phyloP scores from a whole-genome alignment of 306 rosid species.

The Cucumis cinereus region DNA sequence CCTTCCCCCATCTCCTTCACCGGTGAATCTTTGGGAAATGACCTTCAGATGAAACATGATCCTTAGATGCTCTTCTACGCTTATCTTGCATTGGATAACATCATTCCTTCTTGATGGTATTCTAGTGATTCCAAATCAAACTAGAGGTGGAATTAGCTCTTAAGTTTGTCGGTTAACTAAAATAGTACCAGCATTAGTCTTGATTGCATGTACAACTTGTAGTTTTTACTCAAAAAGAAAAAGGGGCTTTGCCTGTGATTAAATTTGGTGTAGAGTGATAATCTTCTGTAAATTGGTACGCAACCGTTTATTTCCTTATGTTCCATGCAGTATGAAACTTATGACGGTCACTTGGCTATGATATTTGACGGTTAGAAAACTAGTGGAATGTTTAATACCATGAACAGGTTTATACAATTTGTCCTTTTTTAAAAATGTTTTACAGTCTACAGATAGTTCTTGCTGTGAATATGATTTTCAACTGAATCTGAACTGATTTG shows the following conservation, averaged over 20 bases:
- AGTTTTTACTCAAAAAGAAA: background rate
- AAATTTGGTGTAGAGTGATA: background rate
- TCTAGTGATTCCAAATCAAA: background rate
- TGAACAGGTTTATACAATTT: background rate
- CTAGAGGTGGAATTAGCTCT: background rate
- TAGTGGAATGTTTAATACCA: background rate
- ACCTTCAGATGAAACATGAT: background rate
- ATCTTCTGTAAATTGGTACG: background rate
- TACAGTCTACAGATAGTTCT: background rate
- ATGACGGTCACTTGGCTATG: background rate
- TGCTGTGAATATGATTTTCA: background rate
- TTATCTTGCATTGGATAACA: background rate
- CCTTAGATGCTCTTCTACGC: background rate
- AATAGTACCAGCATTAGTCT: background rate
- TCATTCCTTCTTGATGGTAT: background rate
- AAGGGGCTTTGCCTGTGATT: background rate
- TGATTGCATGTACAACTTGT: background rate
- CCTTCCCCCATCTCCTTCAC: background rate
- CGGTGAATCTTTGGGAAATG: background rate
- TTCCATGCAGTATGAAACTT: background rate
- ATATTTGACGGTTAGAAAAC: background rate
- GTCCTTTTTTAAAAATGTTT: background rate
- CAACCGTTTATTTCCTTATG: background rate
- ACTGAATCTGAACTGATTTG: background rate
- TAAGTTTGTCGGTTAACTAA: background rate